Percentiles rank a stretch among this genome's conserved stretches.
phyloP scores from a whole-genome alignment of 129 eudicot species.

The Centrapalus pauciflorus region DNA sequence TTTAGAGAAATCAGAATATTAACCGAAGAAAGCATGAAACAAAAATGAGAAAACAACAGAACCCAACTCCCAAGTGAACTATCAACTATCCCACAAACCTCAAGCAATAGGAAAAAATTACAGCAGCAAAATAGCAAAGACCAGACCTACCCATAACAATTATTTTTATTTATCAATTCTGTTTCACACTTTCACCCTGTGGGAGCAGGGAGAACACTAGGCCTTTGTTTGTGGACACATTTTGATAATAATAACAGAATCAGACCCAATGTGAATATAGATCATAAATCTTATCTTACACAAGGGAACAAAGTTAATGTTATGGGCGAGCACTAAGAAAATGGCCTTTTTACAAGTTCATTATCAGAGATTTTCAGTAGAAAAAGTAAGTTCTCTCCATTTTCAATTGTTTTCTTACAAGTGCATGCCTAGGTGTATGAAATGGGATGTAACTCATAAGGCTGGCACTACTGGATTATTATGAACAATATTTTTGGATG shows the following conservation, averaged over 20 bases:
- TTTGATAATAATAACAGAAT: constrained; percentile 36
- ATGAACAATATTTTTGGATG: neutral
- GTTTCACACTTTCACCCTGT: too few relatives aligned
- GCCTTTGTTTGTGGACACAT: constrained; percentile 38
- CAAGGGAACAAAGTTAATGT: constrained; percentile 41
- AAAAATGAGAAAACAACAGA: too few relatives aligned
- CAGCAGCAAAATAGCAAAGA: too few relatives aligned
- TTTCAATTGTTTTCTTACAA: neutral
- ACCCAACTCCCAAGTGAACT: too few relatives aligned
- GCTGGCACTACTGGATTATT: neutral
- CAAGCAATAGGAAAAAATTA: too few relatives aligned
- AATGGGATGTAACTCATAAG: neutral
- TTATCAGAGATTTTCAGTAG: constrained; percentile 63
- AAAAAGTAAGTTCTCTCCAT: constrained; percentile 46
- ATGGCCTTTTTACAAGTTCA: constrained; percentile 85
- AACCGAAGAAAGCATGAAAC: neutral
- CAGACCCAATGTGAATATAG: constrained; percentile 29
- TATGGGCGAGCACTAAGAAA: constrained; percentile 58
- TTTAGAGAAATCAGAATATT: too few relatives aligned
- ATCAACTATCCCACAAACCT: too few relatives aligned
- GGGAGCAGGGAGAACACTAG: constrained; percentile 53
- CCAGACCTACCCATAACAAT: too few relatives aligned
- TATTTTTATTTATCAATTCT: too few relatives aligned
- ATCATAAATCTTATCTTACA: constrained; percentile 29
- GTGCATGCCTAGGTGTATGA: neutral